Conservation (phyloP, 306 rosid species). For the Canavalia ensiformis region DNA sequence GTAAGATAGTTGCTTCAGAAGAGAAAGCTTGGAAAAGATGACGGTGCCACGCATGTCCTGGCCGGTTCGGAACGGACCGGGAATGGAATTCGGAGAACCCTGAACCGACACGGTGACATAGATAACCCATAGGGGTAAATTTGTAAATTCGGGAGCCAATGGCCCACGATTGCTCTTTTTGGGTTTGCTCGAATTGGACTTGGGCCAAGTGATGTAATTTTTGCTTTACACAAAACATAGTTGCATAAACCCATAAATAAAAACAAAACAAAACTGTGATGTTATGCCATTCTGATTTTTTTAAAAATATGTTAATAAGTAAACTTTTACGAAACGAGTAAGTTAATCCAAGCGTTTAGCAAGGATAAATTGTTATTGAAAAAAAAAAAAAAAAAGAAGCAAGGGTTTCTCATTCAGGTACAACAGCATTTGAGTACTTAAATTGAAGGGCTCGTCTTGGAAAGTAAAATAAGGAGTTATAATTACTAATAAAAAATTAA, state of each 20-base stretch:
- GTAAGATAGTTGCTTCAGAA: constrained; percentile 38
- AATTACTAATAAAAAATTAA: too few species aligned
- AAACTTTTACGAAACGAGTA: too few species aligned
- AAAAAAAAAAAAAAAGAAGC: too few species aligned
- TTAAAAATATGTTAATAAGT: too few species aligned
- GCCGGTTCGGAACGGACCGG: not conserved
- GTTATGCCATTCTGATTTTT: too few species aligned
- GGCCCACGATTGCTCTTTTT: not conserved
- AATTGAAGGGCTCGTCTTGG: too few species aligned
- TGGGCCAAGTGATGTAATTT: not conserved
- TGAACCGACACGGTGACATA: not conserved
- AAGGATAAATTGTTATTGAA: too few species aligned
- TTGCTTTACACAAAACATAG: not conserved
- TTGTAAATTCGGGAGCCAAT: not conserved
- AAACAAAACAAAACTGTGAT: too few species aligned
- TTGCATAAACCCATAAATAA: not conserved
- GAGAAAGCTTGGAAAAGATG: constrained; percentile 33
- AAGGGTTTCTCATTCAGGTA: too few species aligned
- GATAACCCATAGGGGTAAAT: not conserved
- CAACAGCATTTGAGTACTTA: too few species aligned
- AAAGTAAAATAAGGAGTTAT: too few species aligned
- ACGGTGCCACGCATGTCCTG: constrained; percentile 48
- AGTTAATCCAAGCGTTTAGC: too few species aligned
- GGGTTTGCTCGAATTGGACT: not conserved
- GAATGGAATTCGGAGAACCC: not conserved